Percentiles rank a stretch among this genome's conserved stretches.
Conservation (phyloP, 768 basidiomycete genomes). For the Naganishia onofrii region DNA sequence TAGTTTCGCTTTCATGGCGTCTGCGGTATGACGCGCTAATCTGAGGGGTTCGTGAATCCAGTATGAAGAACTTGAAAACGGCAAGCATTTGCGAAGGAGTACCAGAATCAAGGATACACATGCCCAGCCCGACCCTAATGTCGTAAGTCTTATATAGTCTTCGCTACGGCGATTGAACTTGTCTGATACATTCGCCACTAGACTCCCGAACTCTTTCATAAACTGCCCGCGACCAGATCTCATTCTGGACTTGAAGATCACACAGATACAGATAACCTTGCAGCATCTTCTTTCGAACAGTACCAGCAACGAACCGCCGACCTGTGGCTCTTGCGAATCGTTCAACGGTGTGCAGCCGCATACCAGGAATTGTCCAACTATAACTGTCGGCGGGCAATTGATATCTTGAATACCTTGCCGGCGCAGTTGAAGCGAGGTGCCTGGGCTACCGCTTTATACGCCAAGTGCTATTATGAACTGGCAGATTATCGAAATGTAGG, state of each 20-base stretch:
- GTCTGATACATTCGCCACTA: not conserved
- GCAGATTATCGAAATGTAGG: conserved; percentile 84
- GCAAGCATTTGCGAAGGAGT: conserved; percentile 17
- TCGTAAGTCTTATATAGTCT: not conserved
- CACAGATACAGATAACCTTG: not conserved
- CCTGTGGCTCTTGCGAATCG: conserved; percentile 74
- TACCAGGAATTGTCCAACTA: conserved; percentile 71
- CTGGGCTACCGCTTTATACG: conserved; percentile 77
- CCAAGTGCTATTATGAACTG: conserved; percentile 82
- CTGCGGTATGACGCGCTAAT: not conserved
- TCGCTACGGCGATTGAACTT: not conserved
- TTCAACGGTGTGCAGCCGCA: conserved; percentile 77
- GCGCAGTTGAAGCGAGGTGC: conserved; percentile 68
- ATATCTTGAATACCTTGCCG: conserved; percentile 74
- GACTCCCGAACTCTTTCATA: conserved; percentile 20
- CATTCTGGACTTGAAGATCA: not conserved
- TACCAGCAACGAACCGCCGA: conserved; percentile 63
- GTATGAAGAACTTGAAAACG: conserved; percentile 5
- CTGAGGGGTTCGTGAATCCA: not conserved
- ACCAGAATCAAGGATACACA: conserved; percentile 14
- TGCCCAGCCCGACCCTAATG: not conserved
- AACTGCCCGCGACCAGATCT: conserved; percentile 1
- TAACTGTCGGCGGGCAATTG: conserved; percentile 70
- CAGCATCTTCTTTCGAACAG: conserved; percentile 16
- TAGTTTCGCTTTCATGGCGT: not conserved